These are phyloP conservation scores for Raphanus sativus DNA, from an alignment of 345 rosid genomes.

Conservation along the genomic window DNA sequence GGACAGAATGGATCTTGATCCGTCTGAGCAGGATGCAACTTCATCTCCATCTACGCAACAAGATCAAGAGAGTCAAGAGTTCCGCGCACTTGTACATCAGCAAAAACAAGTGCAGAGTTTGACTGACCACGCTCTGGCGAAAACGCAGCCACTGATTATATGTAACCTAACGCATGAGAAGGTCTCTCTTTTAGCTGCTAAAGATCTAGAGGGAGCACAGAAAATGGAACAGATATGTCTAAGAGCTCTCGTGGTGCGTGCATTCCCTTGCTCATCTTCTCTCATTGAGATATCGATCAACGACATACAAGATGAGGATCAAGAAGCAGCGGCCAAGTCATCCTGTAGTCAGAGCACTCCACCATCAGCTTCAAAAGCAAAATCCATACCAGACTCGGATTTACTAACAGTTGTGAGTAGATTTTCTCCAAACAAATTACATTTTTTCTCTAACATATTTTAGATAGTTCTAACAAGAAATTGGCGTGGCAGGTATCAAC, in stretches of 20 bases:
- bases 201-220: conserved; percentile 51
- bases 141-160: conserved; percentile 70
- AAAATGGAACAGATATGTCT: conserved; percentile 73
- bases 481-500: conserved; percentile 57
- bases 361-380: conserved; percentile 40
- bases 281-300: conserved; percentile 46
- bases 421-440: not conserved
- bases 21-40: conserved; percentile 42
- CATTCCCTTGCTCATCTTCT: conserved; percentile 46
- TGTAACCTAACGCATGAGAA: conserved; percentile 73
- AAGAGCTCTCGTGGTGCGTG: conserved; percentile 60
- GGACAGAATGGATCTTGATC: conserved; percentile 66
- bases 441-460: no score
- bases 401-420: conserved; percentile 42
- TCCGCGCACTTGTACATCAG: conserved; percentile 51
- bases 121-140: conserved; percentile 72
- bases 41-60: conserved; percentile 38
- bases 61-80: conserved; percentile 57
- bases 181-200: conserved; percentile 41
- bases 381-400: conserved; percentile 55
- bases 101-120: conserved; percentile 62
- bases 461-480: conserved; percentile 26
- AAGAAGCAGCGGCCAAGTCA: conserved; percentile 39
- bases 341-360: conserved; percentile 39
- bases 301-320: conserved; percentile 42